Percentiles rank a stretch among this genome's conserved stretches.
Evolutionary conservation across 495 filamentous ascomycete genomes (phyloP).

Genomic region (Penicillium longicatenatum): DNA sequence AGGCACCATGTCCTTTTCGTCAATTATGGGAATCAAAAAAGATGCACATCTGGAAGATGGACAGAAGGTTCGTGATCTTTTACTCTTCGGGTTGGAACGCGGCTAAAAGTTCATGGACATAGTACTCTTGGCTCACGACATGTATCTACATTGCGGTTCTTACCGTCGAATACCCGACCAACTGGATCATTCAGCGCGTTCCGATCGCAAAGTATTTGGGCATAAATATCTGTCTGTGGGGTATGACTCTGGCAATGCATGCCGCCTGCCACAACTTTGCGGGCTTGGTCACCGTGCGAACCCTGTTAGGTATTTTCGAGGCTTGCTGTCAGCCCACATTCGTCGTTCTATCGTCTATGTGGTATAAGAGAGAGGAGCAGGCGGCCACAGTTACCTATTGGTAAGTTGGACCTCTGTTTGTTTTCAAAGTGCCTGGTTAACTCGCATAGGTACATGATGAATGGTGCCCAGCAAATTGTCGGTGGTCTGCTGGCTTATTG

Average conservation of each 20-base stretch:
- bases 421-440: background rate
- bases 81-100: background rate
- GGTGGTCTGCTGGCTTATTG: constrained; percentile 60
- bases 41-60: constrained; percentile 55
- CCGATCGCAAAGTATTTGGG: constrained; percentile 63
- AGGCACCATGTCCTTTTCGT: constrained; percentile 68
- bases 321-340: constrained; percentile 62
- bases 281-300: constrained; percentile 58
- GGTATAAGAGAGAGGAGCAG: constrained; percentile 71
- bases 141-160: constrained; percentile 59
- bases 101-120: constrained; percentile 6
- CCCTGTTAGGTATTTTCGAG: constrained; percentile 68
- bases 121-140: constrained; percentile 56
- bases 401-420: constrained; percentile 30
- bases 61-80: constrained; percentile 43
- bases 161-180: constrained; percentile 58
- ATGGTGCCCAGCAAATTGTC: constrained; percentile 58
- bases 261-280: constrained; percentile 60
- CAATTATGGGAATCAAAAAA: constrained; percentile 65
- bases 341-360: constrained; percentile 67
- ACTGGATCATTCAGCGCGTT: constrained; percentile 59
- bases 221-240: constrained; percentile 65
- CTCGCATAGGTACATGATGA: constrained; percentile 62
- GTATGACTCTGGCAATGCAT: constrained; percentile 55
- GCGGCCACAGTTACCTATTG: constrained; percentile 66